These are phyloP conservation scores for Cystofilobasidium ferigula DNA, from an alignment of 768 basidiomycete genomes.

Conservation along the genomic window DNA sequence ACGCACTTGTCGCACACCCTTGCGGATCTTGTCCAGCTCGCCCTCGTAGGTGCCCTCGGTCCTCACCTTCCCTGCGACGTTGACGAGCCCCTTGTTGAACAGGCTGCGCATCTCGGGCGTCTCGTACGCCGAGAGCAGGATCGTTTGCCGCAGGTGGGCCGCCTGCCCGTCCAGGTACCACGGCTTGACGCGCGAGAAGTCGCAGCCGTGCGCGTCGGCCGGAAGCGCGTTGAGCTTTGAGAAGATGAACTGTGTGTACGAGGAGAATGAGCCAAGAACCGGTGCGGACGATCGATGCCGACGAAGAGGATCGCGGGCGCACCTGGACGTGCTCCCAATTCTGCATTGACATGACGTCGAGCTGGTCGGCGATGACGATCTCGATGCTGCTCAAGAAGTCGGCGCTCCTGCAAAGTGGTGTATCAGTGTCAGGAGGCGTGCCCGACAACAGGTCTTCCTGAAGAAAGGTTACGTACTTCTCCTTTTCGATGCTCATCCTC, in stretches of 20 bases:
- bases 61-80: conserved; percentile 72
- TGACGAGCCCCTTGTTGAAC: conserved; percentile 63
- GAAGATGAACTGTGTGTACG: conserved; percentile 58
- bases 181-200: conserved; percentile 93
- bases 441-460: background rate
- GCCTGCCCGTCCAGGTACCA: conserved; percentile 97
- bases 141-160: conserved; percentile 73
- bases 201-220: conserved; percentile 82
- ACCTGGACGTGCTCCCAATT: conserved; percentile 99
- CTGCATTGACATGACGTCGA: conserved; percentile 90
- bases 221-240: conserved; percentile 77
- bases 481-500: conserved; percentile 83
- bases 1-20: conserved; percentile 68
- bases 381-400: conserved; percentile 94
- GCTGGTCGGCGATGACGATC: conserved; percentile 76
- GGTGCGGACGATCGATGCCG: background rate
- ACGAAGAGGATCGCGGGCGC: conserved; percentile 26
- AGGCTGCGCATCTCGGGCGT: conserved; percentile 75
- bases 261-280: background rate
- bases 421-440: background rate
- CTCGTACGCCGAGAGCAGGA: conserved; percentile 76
- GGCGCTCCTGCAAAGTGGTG: conserved; percentile 47
- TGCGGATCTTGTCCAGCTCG: conserved; percentile 55
- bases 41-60: conserved; percentile 60
- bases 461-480: conserved; percentile 51